Evolutionary conservation across 2,329 filamentous ascomycete genomes (phyloP).

Genomic region (Botryosphaeria dothidea): DNA sequence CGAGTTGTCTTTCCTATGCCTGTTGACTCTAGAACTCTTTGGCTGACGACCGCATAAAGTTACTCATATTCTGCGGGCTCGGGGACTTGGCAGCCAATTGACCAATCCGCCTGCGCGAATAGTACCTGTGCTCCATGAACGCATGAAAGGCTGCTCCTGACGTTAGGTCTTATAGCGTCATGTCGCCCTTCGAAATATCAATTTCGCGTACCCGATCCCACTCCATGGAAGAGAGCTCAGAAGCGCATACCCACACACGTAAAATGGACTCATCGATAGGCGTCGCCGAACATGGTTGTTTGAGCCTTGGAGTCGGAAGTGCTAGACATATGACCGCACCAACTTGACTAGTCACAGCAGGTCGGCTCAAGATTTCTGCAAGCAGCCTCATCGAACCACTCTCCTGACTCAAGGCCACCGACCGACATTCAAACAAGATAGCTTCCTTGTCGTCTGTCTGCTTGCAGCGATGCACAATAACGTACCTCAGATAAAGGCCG

Average conservation of each 20-base stretch:
- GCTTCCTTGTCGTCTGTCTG: background rate
- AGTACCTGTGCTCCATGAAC: background rate
- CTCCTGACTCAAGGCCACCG: background rate
- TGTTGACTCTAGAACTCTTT: background rate
- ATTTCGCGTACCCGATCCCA: too few species aligned
- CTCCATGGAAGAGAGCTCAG: background rate
- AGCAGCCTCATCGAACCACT: background rate
- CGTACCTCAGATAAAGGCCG: background rate
- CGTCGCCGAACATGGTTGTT: background rate
- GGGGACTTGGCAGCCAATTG: background rate
- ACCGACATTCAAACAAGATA: background rate
- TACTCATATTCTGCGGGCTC: background rate
- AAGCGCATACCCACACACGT: too few species aligned
- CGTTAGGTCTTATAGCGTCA: background rate
- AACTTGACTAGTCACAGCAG: background rate
- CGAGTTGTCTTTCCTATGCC: background rate
- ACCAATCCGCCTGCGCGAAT: background rate
- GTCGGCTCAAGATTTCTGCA: background rate
- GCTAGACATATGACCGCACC: background rate
- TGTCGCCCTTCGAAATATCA: background rate
- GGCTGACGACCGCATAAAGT: background rate
- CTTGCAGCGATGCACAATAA: background rate
- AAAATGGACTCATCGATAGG: background rate
- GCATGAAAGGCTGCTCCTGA: slow-evolving; percentile 8
- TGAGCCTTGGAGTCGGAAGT: background rate